Evolutionary conservation across 2,329 filamentous ascomycete genomes (phyloP), one percentile per base, ranked within the genome.

Genomic region (Lachnum nothofagi): DNA sequence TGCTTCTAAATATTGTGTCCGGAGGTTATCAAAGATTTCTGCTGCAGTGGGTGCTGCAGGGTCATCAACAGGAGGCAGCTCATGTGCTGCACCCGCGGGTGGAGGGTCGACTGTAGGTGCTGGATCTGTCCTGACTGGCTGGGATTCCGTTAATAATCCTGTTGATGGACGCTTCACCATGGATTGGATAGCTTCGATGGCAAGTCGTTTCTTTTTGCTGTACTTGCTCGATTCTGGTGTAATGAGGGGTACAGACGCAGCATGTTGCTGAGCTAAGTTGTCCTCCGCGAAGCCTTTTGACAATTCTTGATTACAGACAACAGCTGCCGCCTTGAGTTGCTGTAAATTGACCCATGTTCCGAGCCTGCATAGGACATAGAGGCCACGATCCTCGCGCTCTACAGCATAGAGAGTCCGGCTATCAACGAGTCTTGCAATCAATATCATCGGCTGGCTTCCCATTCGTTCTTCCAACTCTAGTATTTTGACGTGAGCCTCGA

Each of bases 341-440:
- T 76, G 72, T 44, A 85, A 63, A 52, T 82, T 77, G 19, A 86
- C 74, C 83, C 85, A 88, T 17, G 71, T 66, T 2, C 80, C 83
- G 37, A 93, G 70, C 59, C 78, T 82, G 65, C 83, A 90, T 22
- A 88, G 64, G 9, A 79, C 78, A 63, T 87, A 91, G 3, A 85
- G 70, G 1, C 76, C 76, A 40, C 70, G 66, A 14, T 73, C 70
- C 29, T 86, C 79, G 20, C 79, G 75, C 68, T 91, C 86, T n/a
- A 88, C 68, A 10, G 76, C 83, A 62, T 80, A 85, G 0, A 79
- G 54, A 29, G 70, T 71, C 48, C 72, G 71, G 52, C 73, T 75
- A 22, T 73, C 69, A 37, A 84, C 78, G 38, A 78, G 72, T 49
- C 79, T 73, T 23, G 80, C 82, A 50, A 88, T 71, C 8, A 88